Base-by-base conservation (phyloP, 768 basidiomycete genomes). In the Chalciporus pseudorubinellus region DNA sequence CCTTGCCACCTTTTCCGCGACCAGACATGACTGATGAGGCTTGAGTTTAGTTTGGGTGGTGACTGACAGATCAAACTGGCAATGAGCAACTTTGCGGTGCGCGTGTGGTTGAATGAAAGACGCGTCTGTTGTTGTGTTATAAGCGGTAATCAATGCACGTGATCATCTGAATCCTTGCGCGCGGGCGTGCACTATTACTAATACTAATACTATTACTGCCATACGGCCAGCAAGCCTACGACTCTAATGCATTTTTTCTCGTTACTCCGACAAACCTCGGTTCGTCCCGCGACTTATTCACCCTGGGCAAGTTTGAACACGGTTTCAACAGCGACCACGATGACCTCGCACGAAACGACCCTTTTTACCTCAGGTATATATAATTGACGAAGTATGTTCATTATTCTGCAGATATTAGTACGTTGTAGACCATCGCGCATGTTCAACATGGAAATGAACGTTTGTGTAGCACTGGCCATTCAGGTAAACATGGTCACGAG, bases 401-500 rank as follows among this genome's bases (percentile, higher is more conserved):
- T 36, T 22, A 52, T 24, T 22, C 22, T 51, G 22, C 53, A 80
- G 79, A 76, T 80, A 80, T 63, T 80, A 80, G 79, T 80, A 65
- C 51, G 79, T 73, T 24, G 40, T 13, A 0, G 1, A 14, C 12
- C 31, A 22, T 39, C 52, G 9, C 5, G 4, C 14, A 16, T 16
- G 12, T 6, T n/a, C 9, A 5, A 9, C 19, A 19, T n/a, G 11
- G 4, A 1, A 6, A 3, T 57, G 26, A 59, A 41, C 46, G 13
- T 22, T 16, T 18, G 8, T 53, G 18, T 39, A 58, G 57, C 51
- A 95, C 95, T 26, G 95, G 97, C n/a, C 95, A 99, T 71, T 95
- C 93, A 63, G 95, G 95, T 53, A 94, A 94, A 69, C 94, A 95
- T 63, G 95, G 93, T 18, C 94, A 97, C 73, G 94, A 97, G 70